phyloP scores from a whole-genome alignment of 73 alveolate species.

The Symbiodinium pilosum region DNA sequence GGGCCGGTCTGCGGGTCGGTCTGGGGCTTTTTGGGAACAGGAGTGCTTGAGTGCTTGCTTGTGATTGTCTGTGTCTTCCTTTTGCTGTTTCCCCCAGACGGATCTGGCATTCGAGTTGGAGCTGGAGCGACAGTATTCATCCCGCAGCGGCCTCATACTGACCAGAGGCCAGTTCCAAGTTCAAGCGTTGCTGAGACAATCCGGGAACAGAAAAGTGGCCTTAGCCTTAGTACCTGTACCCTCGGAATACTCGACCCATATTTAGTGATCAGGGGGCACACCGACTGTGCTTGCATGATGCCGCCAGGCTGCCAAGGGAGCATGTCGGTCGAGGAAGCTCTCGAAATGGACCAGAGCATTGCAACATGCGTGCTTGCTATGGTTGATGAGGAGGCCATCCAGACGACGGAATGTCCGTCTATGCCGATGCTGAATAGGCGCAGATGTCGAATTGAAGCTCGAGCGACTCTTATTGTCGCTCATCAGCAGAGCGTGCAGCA shows the following conservation, averaged over 20 bases:
- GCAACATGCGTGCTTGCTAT: background rate
- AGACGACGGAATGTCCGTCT: background rate
- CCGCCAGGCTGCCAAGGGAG: too few species aligned
- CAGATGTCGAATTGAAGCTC: slow-evolving; percentile 43
- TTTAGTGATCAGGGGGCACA: too few species aligned
- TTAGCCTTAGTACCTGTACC: too few species aligned
- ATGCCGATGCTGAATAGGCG: background rate
- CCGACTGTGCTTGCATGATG: too few species aligned
- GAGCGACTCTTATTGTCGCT: slow-evolving; percentile 35
- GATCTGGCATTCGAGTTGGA: slow-evolving; percentile 59
- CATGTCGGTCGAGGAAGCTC: too few species aligned
- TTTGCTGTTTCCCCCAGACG: background rate
- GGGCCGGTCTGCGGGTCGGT: background rate
- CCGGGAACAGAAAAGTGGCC: too few species aligned
- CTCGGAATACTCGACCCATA: too few species aligned
- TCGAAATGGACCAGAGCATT: background rate
- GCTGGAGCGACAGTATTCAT: slow-evolving; percentile 36
- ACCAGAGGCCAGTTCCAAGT: background rate
- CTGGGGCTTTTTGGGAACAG: background rate
- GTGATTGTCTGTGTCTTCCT: background rate
- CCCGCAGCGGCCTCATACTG: slow-evolving; percentile 26
- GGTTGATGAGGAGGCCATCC: background rate
- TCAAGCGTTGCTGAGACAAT: too few species aligned
- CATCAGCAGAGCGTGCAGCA: slow-evolving; percentile 30
- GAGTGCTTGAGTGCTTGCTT: background rate